Evolutionary conservation across 164 flowering plant species (phyloP).

Genomic region (Echeveria elegans): DNA sequence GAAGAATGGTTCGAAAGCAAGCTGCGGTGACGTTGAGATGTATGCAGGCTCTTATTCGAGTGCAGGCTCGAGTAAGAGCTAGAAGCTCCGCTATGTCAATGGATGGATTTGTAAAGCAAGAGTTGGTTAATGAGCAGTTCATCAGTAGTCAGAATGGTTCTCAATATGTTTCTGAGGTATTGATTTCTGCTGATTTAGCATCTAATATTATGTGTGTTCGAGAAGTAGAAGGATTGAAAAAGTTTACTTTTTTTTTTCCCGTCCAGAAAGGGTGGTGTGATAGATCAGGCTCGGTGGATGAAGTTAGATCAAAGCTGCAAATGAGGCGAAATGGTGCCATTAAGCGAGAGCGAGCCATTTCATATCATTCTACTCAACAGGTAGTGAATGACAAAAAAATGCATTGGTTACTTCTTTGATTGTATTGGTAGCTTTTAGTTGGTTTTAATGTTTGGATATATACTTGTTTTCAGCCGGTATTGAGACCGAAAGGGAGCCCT

Average conservation of each 20-base stretch:
- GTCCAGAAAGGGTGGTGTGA: slow-evolving; percentile 89
- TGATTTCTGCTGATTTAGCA: background rate
- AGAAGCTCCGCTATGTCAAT: slow-evolving; percentile 14
- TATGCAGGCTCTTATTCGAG: slow-evolving; percentile 69
- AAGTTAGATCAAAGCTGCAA: slow-evolving; percentile 55
- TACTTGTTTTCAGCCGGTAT: background rate
- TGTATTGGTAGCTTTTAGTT: slow-evolving; percentile 22
- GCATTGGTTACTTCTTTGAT: background rate
- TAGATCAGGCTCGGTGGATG: slow-evolving; percentile 56
- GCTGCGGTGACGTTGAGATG: slow-evolving; percentile 61
- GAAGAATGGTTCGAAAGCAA: slow-evolving; percentile 51
- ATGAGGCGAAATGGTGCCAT: slow-evolving; percentile 76
- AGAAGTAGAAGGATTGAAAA: background rate
- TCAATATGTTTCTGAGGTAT: background rate
- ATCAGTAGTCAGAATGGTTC: background rate
- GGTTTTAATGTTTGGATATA: background rate
- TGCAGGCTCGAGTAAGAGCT: slow-evolving; percentile 50
- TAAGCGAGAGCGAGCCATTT: slow-evolving; percentile 82
- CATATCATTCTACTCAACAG: slow-evolving; percentile 63
- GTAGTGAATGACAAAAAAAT: slow-evolving; percentile 18
- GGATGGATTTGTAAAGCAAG: slow-evolving; percentile 14
- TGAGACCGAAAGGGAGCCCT: slow-evolving; percentile 21
- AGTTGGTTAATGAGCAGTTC: background rate
- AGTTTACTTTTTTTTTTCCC: slow-evolving; percentile 6
- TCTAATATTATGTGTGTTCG: background rate